Conservation (phyloP, 148 eudicot species). For the Gaultheria prostrata region DNA sequence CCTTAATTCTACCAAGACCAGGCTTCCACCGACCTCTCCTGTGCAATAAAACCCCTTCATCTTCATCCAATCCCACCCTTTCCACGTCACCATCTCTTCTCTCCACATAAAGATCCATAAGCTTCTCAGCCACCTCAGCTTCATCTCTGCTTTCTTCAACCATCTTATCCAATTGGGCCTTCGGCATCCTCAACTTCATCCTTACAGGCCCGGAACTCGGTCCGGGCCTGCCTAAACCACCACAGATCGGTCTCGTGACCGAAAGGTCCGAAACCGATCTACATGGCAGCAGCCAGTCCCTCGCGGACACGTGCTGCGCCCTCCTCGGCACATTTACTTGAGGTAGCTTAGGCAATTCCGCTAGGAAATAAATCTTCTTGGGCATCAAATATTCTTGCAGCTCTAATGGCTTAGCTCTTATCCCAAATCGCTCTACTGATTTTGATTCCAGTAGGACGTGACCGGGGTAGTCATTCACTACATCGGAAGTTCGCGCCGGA, state of each 20-base stretch:
- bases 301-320: constrained; percentile 26
- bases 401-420: constrained; percentile 61
- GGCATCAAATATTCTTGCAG: constrained; percentile 39
- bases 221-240: neutral
- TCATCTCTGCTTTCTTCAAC: constrained; percentile 53
- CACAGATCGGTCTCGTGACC: constrained; percentile 2
- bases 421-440: constrained; percentile 42
- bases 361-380: constrained; percentile 61
- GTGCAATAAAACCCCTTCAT: neutral
- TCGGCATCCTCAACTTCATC: constrained; percentile 68
- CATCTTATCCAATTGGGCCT: constrained; percentile 42
- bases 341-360: constrained; percentile 54
- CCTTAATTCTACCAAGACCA: constrained; percentile 3
- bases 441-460: constrained; percentile 64
- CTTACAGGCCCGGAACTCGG: constrained; percentile 34
- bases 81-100: neutral
- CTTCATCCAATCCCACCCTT: neutral
- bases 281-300: constrained; percentile 24
- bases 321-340: constrained; percentile 23
- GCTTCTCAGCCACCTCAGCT: constrained; percentile 51
- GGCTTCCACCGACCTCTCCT: constrained; percentile 11
- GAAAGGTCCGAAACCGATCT: constrained; percentile 42
- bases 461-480: constrained; percentile 58
- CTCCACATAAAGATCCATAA: constrained; percentile 44
- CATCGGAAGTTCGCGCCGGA: constrained; percentile 49